A percentile compares a stretch with the other conserved stretches of the same genome.
Conservation (phyloP, 257 asterid genomes). For the Jacaranda copaia region DNA sequence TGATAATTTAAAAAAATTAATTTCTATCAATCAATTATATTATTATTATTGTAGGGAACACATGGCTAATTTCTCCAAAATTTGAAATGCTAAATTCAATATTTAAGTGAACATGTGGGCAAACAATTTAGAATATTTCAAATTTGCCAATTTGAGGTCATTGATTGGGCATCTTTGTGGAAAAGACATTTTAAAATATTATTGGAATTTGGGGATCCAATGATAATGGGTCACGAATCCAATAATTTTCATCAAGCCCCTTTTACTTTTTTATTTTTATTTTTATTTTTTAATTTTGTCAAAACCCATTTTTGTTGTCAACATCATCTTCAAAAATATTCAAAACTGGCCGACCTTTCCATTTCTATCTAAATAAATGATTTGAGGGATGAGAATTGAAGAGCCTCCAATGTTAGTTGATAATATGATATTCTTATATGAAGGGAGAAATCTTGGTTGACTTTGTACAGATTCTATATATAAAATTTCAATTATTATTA, state of each 20-base stretch:
- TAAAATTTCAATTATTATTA: no score
- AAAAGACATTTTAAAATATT: conserved; percentile 6
- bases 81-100: not conserved
- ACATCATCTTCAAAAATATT: conserved; percentile 38
- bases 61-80: not conserved
- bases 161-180: conserved; percentile 14
- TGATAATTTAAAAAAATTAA: no score
- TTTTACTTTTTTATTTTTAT: no score
- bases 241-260: conserved; percentile 39
- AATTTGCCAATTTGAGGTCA: conserved; percentile 7
- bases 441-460: no score
- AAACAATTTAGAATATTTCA: not conserved
- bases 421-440: not conserved
- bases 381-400: conserved; percentile 18
- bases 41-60: not conserved
- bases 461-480: no score
- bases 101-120: no score
- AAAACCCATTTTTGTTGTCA: conserved; percentile 36
- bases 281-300: conserved; percentile 19
- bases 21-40: no score
- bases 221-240: conserved; percentile 29
- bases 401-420: conserved; percentile 33
- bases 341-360: conserved; percentile 54
- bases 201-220: conserved; percentile 37
- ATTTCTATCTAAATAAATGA: conserved; percentile 14